phyloP scores from a whole-genome alignment of 2,329 filamentous ascomycete species.

The Aureobasidium mangrovei region DNA sequence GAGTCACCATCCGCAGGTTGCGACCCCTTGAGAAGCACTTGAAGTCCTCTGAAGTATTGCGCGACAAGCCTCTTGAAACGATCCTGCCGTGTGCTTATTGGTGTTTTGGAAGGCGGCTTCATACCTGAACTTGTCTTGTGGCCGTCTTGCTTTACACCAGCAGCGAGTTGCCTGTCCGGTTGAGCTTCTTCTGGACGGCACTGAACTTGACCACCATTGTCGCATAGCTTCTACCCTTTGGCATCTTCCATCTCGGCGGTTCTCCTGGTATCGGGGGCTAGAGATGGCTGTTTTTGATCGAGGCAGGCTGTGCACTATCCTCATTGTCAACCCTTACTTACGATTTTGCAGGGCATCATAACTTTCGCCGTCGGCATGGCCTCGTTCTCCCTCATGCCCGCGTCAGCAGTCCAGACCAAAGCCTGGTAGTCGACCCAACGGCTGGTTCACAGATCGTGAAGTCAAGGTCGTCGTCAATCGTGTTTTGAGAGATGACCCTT shows the following conservation, averaged over 20 bases:
- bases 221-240: slow-evolving; percentile 24
- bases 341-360: slow-evolving; percentile 24
- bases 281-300: slow-evolving; percentile 26
- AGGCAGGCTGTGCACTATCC: slow-evolving; percentile 40
- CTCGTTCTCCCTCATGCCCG: slow-evolving; percentile 22
- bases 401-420: slow-evolving; percentile 28
- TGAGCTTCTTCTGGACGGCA: slow-evolving; percentile 30
- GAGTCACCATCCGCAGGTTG: too few relatives aligned
- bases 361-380: background rate
- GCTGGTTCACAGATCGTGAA: slow-evolving; percentile 47
- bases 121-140: slow-evolving; percentile 26
- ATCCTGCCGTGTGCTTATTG: background rate
- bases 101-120: background rate
- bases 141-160: slow-evolving; percentile 37
- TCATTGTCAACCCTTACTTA: slow-evolving; percentile 38
- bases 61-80: too few relatives aligned
- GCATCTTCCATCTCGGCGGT: slow-evolving; percentile 24
- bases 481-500: slow-evolving; percentile 49
- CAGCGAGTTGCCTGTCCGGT: slow-evolving; percentile 34
- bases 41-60: too few relatives aligned
- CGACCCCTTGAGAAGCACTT: too few relatives aligned
- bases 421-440: slow-evolving; percentile 40
- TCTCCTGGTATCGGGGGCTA: slow-evolving; percentile 17
- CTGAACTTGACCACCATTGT: slow-evolving; percentile 21
- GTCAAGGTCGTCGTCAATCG: slow-evolving; percentile 9